A percentile compares a stretch with the other conserved stretches of the same genome.
Conservation (phyloP, 495 filamentous ascomycete species). For the Hyaloscypha hepaticicola region DNA sequence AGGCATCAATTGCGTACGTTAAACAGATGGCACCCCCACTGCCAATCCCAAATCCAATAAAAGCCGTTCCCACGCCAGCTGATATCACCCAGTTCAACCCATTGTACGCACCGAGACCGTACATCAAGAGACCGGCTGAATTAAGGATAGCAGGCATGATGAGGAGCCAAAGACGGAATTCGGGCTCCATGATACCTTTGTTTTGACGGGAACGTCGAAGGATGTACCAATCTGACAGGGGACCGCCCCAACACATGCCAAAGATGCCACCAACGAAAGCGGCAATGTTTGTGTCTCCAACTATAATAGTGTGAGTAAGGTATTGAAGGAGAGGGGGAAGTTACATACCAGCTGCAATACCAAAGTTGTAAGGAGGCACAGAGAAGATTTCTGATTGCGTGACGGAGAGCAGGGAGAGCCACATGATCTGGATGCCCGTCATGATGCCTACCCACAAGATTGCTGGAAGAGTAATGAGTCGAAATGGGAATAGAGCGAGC, state of each 20-base stretch:
- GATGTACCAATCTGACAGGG: conserved; percentile 43
- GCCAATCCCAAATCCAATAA: conserved; percentile 22
- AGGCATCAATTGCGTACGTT: conserved; percentile 21
- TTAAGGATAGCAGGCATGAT: conserved; percentile 14
- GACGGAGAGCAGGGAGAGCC: conserved; percentile 40
- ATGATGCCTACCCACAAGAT: conserved; percentile 41
- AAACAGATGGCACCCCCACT: conserved; percentile 17
- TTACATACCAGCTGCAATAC: conserved; percentile 28
- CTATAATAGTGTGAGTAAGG: background rate
- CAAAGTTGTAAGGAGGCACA: conserved; percentile 42
- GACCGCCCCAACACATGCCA: conserved; percentile 40
- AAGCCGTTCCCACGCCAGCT: conserved; percentile 17
- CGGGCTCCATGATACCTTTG: conserved; percentile 45
- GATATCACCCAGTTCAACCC: conserved; percentile 13
- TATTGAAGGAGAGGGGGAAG: background rate
- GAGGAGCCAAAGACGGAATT: conserved; percentile 27
- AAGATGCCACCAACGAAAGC: conserved; percentile 42
- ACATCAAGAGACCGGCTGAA: conserved; percentile 19
- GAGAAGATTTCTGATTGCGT: conserved; percentile 39
- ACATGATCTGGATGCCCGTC: conserved; percentile 38
- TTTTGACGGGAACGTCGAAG: conserved; percentile 40
- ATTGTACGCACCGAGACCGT: conserved; percentile 18
- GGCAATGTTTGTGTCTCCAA: conserved; percentile 43
- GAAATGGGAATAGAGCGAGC: conserved; percentile 39
- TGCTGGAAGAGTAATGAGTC: conserved; percentile 37